Conservation (phyloP, 768 basidiomycete genomes). For the Lactarius sp. region DNA sequence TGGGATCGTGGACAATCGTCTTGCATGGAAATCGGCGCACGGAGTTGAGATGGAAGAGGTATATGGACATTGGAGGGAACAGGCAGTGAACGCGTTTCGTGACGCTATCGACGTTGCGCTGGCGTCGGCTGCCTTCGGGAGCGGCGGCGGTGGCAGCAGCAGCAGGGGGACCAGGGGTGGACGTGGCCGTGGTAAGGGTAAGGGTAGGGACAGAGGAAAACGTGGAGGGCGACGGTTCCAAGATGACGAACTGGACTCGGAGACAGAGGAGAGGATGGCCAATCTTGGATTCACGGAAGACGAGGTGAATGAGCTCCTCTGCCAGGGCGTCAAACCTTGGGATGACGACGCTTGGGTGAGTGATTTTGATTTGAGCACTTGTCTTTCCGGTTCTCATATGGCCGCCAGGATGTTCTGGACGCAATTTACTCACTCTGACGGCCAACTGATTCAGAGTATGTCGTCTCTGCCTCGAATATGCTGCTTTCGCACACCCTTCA, state of each 20-base stretch:
- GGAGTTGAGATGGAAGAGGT: conserved; percentile 5
- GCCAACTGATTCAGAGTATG: too few species aligned
- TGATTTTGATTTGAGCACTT: background rate
- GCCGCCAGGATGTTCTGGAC: conserved; percentile 9
- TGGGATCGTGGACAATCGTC: background rate
- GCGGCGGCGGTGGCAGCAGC: too few species aligned
- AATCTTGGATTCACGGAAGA: conserved; percentile 36
- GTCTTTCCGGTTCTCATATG: background rate
- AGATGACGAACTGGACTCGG: conserved; percentile 12
- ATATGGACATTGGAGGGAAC: background rate
- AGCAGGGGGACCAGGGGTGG: background rate
- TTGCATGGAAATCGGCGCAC: conserved; percentile 5
- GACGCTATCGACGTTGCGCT: background rate
- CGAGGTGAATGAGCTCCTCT: conserved; percentile 34
- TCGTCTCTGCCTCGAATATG: too few species aligned
- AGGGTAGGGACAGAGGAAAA: background rate
- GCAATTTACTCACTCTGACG: background rate
- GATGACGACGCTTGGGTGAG: conserved; percentile 41
- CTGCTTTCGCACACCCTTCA: too few species aligned
- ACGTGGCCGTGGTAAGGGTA: background rate
- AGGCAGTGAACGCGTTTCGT: background rate
- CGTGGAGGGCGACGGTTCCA: background rate
- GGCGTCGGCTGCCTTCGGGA: background rate
- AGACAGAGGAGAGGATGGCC: conserved; percentile 23
- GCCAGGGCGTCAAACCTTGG: conserved; percentile 42